phyloP scores from a whole-genome alignment of 129 eudicot species.

The Flaveria sonorensis region DNA sequence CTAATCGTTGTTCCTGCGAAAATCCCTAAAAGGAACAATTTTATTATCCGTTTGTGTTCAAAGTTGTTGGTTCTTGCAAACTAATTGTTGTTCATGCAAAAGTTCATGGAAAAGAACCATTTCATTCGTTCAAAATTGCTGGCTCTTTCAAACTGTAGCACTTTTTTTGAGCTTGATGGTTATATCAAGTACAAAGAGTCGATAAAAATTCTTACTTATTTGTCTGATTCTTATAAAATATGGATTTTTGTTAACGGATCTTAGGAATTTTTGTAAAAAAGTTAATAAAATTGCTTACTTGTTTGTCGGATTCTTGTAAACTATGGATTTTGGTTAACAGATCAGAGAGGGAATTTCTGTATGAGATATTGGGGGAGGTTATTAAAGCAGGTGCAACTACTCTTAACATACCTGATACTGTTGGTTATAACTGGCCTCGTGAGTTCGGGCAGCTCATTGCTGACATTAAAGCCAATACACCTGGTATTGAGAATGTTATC shows the following conservation, averaged over 20 bases:
- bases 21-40: background rate
- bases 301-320: background rate
- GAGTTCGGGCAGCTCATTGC: slow-evolving; percentile 82
- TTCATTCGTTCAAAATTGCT: background rate
- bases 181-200: slow-evolving; percentile 40
- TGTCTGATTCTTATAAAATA: background rate
- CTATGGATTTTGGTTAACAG: slow-evolving; percentile 34
- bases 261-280: slow-evolving; percentile 67
- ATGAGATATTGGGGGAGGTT: slow-evolving; percentile 70
- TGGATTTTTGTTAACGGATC: slow-evolving; percentile 45
- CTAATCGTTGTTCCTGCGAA: background rate
- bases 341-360: slow-evolving; percentile 77
- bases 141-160: background rate
- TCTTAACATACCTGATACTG: slow-evolving; percentile 78
- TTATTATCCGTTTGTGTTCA: background rate
- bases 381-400: slow-evolving; percentile 87
- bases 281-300: background rate
- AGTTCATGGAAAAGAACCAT: no score
- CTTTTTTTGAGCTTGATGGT: background rate
- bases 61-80: background rate
- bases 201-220: background rate
- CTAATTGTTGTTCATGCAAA: background rate
- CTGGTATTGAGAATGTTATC: slow-evolving; percentile 75
- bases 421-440: slow-evolving; percentile 58
- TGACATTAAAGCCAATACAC: slow-evolving; percentile 73